Conservation (phyloP, 2,329 filamentous ascomycete species). For the Diaporthe nobilis region DNA sequence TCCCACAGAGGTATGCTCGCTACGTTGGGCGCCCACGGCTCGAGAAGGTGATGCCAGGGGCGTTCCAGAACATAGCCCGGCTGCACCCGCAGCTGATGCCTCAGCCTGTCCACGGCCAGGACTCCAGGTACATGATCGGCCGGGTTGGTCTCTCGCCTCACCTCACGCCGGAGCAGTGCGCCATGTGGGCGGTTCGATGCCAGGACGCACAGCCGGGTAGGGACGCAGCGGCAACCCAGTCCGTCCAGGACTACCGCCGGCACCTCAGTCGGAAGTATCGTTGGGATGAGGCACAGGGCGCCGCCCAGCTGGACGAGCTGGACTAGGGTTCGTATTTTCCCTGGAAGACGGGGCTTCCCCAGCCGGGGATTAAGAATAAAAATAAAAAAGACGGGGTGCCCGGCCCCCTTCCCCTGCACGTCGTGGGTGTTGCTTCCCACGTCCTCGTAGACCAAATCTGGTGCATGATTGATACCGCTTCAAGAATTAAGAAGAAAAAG, state of each 20-base stretch:
- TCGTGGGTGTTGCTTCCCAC: not conserved
- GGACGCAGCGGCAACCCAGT: not conserved
- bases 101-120: not conserved
- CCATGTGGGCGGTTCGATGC: constrained; percentile 3
- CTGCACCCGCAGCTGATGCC: constrained; percentile 16
- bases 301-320: no score
- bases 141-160: constrained; percentile 3
- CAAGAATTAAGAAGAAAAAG: not conserved
- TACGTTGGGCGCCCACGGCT: not conserved
- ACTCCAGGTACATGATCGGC: constrained; percentile 18
- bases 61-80: not conserved
- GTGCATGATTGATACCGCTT: not conserved
- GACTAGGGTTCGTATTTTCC: not conserved
- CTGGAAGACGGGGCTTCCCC: not conserved
- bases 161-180: constrained; percentile 3
- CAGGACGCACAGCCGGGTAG: not conserved
- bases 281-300: not conserved
- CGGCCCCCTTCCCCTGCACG: not conserved
- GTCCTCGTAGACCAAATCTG: not conserved
- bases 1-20: not conserved
- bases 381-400: not conserved
- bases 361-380: not conserved
- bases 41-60: constrained; percentile 2
- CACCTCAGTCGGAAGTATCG: not conserved
- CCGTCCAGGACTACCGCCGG: not conserved